Evolutionary conservation across 2,329 filamentous ascomycete genomes (phyloP), one percentile per base, ranked within the genome.

Genomic region (Coniochaeta ligniaria): DNA sequence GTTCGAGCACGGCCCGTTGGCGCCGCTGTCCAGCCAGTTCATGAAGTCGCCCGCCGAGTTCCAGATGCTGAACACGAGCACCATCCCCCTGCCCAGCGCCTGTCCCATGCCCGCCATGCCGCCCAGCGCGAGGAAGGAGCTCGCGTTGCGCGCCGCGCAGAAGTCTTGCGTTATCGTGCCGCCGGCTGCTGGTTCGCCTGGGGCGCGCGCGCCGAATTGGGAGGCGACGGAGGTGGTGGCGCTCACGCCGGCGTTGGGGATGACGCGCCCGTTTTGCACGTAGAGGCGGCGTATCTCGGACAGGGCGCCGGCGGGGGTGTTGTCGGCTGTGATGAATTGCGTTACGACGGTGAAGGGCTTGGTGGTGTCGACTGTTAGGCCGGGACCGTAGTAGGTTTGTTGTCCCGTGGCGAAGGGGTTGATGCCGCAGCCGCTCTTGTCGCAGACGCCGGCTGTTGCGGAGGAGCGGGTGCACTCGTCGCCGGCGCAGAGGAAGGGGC

Each of bases 181-280:
- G 24, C 63, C 62, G n/a, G 17, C 16, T 45, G 20, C 22, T 35
- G 38, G 22, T 11, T 59, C 33, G 59, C 72, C 41, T 73, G 73
- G 69, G 33, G 75, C 76, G 64, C 85, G 84, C 31, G 72, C 74
- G 8, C 67, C 71, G 77, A 84, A 83, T 69, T 84, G 80, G 17
- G 75, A 74, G 16, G 73, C 73, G 71, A 80, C 84, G 87, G 75
- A 77, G 86, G 2, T 71, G 67, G 58, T 80, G 75, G 62, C 77
- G 36, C 60, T 58, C 17, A 66, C 64, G 11, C 43, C 43, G n/a
- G 64, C 71, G 69, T 80, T 79, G 59, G 75, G 73, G 67, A 79
- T 78, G 38, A 80, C 73, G 64, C 75, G 76, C 62, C 80, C 78
- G 65, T 77, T 73, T 64, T 81, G 80, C 54, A 82, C 68, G 72